These are phyloP conservation scores for Fragilaria radians DNA, from an alignment of 108 stramenopile species.

Conservation along the genomic window DNA sequence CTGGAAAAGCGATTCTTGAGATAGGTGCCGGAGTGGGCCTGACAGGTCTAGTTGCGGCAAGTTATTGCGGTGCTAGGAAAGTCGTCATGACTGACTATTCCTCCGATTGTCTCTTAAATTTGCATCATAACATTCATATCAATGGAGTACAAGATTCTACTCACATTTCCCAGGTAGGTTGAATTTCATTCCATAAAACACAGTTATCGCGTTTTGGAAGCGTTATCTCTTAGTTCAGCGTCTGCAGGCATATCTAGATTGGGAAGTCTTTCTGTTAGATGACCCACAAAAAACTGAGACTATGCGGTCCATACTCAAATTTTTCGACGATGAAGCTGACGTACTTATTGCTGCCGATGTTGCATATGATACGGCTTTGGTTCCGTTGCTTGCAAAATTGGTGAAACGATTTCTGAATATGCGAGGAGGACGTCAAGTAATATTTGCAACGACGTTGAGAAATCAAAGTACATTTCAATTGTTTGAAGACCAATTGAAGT, in stretches of 20 bases:
- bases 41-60: conserved; percentile 54
- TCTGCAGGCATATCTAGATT: too few relatives aligned
- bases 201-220: not conserved
- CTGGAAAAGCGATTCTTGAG: conserved; percentile 35
- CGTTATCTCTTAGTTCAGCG: too few relatives aligned
- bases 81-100: conserved; percentile 73
- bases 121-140: conserved; percentile 44
- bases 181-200: conserved; percentile 2
- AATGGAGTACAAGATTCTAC: too few relatives aligned
- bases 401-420: conserved; percentile 29
- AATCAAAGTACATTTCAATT: conserved; percentile 44
- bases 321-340: too few relatives aligned
- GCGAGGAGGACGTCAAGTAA: conserved; percentile 17
- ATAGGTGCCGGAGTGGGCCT: conserved; percentile 65
- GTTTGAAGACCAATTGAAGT: conserved; percentile 31
- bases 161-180: too few relatives aligned
- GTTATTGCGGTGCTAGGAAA: conserved; percentile 14
- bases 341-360: conserved; percentile 67
- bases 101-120: conserved; percentile 37
- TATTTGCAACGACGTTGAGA: conserved; percentile 51
- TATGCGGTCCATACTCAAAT: too few relatives aligned
- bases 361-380: conserved; percentile 36
- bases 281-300: too few relatives aligned
- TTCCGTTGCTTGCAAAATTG: conserved; percentile 31
- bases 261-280: too few relatives aligned